Evolutionary conservation across 331 rosid species (phyloP).

Genomic region (Prunus yedoensis): DNA sequence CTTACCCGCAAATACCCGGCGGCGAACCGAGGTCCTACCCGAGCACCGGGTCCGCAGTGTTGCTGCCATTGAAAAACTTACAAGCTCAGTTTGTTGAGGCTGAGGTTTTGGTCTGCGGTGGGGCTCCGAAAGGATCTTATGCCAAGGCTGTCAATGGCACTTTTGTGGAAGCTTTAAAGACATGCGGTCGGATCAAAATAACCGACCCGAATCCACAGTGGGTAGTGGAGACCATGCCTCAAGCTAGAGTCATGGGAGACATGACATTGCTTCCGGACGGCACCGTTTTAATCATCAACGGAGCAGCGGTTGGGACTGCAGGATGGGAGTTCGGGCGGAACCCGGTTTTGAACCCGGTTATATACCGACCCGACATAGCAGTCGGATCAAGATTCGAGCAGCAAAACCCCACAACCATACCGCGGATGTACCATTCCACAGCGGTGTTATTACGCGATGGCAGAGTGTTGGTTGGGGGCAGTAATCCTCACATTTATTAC

Average conservation of each 20-base stretch:
- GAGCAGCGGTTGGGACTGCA: constrained; percentile 46
- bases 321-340: constrained; percentile 52
- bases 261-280: constrained; percentile 67
- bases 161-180: constrained; percentile 47
- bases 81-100: constrained; percentile 29
- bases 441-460: constrained; percentile 65
- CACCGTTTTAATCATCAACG: constrained; percentile 63
- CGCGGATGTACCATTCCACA: constrained; percentile 71
- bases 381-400: constrained; percentile 36
- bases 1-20: constrained; percentile 62
- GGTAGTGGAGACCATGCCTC: constrained; percentile 69
- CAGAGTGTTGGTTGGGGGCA: constrained; percentile 62
- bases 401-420: constrained; percentile 40
- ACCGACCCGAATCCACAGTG: constrained; percentile 60
- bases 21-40: constrained; percentile 76
- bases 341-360: constrained; percentile 50
- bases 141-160: neutral
- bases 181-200: constrained; percentile 61
- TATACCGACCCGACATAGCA: constrained; percentile 32
- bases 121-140: constrained; percentile 60
- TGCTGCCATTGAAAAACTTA: constrained; percentile 57
- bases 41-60: constrained; percentile 80
- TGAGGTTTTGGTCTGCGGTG: constrained; percentile 77
- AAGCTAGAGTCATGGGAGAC: constrained; percentile 56
- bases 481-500: constrained; percentile 48